A percentile compares a stretch with the other conserved stretches of the same genome.
These are phyloP conservation scores for Moesziomyces globuligerus DNA, from an alignment of 1,284 basidiomycete species.

Conservation along the genomic window DNA sequence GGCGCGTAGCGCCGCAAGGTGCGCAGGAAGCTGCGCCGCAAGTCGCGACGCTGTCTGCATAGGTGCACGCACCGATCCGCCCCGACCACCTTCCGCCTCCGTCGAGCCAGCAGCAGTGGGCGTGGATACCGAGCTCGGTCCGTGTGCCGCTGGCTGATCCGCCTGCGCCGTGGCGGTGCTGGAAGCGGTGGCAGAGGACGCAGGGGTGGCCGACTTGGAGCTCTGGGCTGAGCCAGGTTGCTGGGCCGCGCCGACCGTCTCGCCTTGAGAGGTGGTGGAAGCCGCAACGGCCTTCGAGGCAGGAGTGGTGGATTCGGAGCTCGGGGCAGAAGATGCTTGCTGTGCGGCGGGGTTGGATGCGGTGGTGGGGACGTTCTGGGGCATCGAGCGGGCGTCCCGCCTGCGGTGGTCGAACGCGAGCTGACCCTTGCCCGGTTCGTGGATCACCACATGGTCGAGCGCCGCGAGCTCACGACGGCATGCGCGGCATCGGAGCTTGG, in stretches of 20 bases:
- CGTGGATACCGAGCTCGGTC: no score
- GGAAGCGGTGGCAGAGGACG: no score
- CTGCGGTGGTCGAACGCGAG: slow-evolving; percentile 60
- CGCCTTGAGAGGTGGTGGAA: no score
- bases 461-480: slow-evolving; percentile 61
- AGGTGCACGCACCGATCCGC: no score
- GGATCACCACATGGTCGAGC: slow-evolving; percentile 60
- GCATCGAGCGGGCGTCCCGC: slow-evolving; percentile 27
- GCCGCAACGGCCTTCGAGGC: slow-evolving; percentile 1
- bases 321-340: no score
- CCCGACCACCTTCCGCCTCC: no score
- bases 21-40: slow-evolving; percentile 51
- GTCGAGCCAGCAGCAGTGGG: no score
- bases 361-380: slow-evolving; percentile 1
- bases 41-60: slow-evolving; percentile 55
- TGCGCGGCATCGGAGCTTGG: slow-evolving; percentile 58
- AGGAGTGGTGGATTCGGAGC: no score
- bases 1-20: slow-evolving; percentile 54
- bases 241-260: no score
- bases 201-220: no score
- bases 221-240: no score
- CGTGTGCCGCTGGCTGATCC: neutral
- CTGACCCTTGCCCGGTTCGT: slow-evolving; percentile 61
- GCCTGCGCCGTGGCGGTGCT: no score
- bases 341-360: neutral